These are phyloP conservation scores for Neurospora hispaniola DNA, from an alignment of 495 filamentous ascomycete genomes.

Conservation along the genomic window DNA sequence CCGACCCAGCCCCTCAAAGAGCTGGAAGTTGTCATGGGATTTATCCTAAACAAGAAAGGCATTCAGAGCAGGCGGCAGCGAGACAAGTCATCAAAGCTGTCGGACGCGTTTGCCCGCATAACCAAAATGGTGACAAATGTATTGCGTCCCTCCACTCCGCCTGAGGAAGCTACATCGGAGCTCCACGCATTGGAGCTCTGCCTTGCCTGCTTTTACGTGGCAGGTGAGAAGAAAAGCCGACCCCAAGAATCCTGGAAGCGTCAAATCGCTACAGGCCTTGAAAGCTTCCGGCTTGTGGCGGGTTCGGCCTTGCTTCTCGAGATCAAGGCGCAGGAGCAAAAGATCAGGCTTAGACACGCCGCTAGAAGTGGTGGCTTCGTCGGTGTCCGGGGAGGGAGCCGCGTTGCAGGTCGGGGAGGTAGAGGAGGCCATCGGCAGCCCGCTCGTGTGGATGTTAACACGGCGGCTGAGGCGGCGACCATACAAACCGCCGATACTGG, in stretches of 20 bases:
- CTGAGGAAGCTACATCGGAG: not conserved
- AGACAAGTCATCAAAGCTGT: constrained; percentile 49
- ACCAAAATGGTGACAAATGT: constrained; percentile 33
- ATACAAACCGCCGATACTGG: no score
- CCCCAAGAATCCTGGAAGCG: no score
- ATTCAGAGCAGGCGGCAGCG: constrained; percentile 49
- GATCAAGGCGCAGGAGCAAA: constrained; percentile 10
- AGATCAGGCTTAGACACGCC: not conserved
- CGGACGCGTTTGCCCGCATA: constrained; percentile 49
- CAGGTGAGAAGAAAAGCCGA: no score
- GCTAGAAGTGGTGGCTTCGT: not conserved
- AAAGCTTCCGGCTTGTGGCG: constrained; percentile 22
- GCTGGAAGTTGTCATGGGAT: constrained; percentile 66
- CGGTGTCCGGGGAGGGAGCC: not conserved
- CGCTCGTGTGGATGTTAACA: no score
- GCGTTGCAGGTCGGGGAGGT: not conserved
- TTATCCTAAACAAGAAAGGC: constrained; percentile 55
- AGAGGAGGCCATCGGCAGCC: not conserved
- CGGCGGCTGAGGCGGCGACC: no score
- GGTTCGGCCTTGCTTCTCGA: no score
- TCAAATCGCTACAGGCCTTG: constrained; percentile 4
- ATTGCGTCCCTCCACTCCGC: constrained; percentile 15
- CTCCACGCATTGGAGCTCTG: constrained; percentile 27
- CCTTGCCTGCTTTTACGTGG: constrained; percentile 24
- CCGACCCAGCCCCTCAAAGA: constrained; percentile 50